A percentile compares a stretch with the other conserved stretches of the same genome.
Evolutionary conservation across 139 green algal genomes (phyloP).

Genomic region (Yamagishiella unicocca): DNA sequence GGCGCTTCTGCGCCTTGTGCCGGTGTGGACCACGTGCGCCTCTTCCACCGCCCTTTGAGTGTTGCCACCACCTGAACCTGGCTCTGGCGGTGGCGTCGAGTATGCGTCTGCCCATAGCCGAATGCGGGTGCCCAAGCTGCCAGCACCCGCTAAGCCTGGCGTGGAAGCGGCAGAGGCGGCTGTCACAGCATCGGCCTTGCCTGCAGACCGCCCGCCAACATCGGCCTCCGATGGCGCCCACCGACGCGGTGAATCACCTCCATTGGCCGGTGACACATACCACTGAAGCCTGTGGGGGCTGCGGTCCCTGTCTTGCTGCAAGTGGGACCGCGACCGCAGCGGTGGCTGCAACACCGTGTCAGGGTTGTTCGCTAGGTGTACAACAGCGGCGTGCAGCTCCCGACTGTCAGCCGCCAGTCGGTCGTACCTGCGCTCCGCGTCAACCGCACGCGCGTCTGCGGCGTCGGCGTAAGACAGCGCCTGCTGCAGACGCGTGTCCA

Average conservation of each 20-base stretch:
- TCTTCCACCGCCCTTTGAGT: background rate
- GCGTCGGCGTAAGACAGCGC: background rate
- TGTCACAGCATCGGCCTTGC: background rate
- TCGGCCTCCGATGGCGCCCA: background rate
- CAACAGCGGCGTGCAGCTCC: conserved; percentile 34
- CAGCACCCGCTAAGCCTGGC: background rate
- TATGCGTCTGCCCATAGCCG: conserved; percentile 9
- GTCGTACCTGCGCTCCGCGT: background rate
- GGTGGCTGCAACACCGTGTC: background rate
- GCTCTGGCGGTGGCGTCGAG: background rate
- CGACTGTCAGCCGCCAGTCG: conserved; percentile 29
- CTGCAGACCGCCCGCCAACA: background rate
- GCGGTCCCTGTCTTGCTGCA: background rate
- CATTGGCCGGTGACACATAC: background rate
- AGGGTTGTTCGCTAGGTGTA: conserved; percentile 34
- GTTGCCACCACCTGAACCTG: background rate
- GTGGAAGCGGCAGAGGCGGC: background rate
- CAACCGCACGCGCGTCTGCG: background rate
- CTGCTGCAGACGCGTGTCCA: conserved; percentile 13
- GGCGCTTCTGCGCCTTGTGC: background rate
- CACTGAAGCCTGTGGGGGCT: background rate
- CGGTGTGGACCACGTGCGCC: background rate
- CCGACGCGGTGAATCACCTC: background rate
- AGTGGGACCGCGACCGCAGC: background rate
- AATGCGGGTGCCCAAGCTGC: background rate